Evolutionary conservation across 2,329 filamentous ascomycete species (phyloP).

Genomic region (Claviceps citrina): DNA sequence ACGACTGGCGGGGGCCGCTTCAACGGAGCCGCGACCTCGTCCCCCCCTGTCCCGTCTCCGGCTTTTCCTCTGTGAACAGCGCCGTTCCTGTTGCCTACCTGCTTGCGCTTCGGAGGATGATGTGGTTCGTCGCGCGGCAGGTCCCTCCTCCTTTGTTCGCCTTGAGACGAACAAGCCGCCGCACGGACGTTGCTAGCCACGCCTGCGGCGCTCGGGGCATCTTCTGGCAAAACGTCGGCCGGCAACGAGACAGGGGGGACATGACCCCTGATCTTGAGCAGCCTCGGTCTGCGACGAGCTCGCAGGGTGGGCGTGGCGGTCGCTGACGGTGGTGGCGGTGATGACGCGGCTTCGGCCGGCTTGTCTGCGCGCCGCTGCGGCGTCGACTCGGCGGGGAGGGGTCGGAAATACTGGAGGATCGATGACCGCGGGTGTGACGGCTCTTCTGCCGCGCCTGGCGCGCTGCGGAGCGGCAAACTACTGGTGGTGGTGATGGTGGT

Average conservation of each 20-base stretch:
- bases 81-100: no score
- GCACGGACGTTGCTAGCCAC: no score
- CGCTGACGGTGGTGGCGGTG: no score
- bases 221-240: slow-evolving; percentile 4
- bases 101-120: no score
- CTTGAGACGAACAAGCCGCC: not conserved
- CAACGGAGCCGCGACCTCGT: no score
- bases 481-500: no score
- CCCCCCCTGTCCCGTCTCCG: not conserved
- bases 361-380: slow-evolving; percentile 1
- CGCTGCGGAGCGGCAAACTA: no score
- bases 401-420: slow-evolving; percentile 28
- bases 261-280: slow-evolving; percentile 17
- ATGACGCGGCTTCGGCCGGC: slow-evolving; percentile 5
- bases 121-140: no score
- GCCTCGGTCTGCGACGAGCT: slow-evolving; percentile 12
- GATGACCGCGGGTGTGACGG: slow-evolving; percentile 17
- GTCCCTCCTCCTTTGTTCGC: not conserved
- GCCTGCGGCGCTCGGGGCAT: not conserved
- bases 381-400: slow-evolving; percentile 9
- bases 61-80: no score
- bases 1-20: not conserved
- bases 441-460: no score
- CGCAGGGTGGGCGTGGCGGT: slow-evolving; percentile 1
- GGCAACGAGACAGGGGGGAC: slow-evolving; percentile 9